Conservation (phyloP, 2,329 filamentous ascomycete genomes). For the Calonectria pseudoturangicola region DNA sequence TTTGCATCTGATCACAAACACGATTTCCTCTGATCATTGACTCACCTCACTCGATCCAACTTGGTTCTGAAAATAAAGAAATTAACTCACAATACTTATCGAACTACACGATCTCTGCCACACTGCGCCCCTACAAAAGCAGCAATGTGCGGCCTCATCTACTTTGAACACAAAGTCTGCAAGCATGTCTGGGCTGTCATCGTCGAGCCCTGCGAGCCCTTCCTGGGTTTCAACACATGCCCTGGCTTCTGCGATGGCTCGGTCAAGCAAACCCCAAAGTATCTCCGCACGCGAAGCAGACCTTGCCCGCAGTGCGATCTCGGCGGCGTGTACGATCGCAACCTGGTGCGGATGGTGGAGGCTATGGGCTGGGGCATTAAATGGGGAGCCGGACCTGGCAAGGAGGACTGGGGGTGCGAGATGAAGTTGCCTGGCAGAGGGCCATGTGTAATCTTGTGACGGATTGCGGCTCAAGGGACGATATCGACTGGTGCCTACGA, state of each 20-base stretch:
- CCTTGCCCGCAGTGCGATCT: slow-evolving; percentile 66
- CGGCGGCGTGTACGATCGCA: slow-evolving; percentile 67
- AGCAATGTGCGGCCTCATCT: slow-evolving; percentile 69
- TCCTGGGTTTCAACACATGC: slow-evolving; percentile 71
- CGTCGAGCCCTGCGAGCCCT: slow-evolving; percentile 67
- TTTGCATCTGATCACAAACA: neutral
- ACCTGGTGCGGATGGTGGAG: slow-evolving; percentile 67
- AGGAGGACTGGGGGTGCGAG: slow-evolving; percentile 61
- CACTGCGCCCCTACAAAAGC: neutral
- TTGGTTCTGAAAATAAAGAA: neutral
- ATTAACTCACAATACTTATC: no score
- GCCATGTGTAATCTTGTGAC: slow-evolving; percentile 58
- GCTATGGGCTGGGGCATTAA: slow-evolving; percentile 66
- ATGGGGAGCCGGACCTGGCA: slow-evolving; percentile 67
- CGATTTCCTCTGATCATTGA: neutral
- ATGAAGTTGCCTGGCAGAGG: slow-evolving; percentile 52
- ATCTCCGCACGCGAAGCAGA: slow-evolving; percentile 60
- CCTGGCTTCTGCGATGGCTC: slow-evolving; percentile 62
- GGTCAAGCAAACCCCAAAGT: slow-evolving; percentile 60
- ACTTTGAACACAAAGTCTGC: slow-evolving; percentile 70
- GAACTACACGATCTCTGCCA: no score
- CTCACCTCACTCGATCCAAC: neutral
- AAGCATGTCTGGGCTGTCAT: slow-evolving; percentile 72
- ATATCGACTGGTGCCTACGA: neutral
- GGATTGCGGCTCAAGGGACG: neutral